A percentile compares a stretch with the other conserved stretches of the same genome.
These are phyloP conservation scores for Boletellus sp. DNA, from an alignment of 768 basidiomycete genomes.

Conservation along the genomic window DNA sequence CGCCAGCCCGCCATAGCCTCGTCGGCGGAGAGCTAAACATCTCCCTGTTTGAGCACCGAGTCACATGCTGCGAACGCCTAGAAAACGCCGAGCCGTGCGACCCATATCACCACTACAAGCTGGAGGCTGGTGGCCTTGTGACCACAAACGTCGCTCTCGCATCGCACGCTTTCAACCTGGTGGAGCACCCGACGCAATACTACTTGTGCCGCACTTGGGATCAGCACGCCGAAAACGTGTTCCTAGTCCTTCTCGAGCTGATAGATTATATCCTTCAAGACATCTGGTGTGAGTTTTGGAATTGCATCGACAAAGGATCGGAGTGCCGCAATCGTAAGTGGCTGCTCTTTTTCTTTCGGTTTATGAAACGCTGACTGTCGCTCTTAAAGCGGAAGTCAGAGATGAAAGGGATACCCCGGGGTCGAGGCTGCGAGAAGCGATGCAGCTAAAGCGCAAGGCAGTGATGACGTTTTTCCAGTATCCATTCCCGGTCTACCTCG, in stretches of 20 bases:
- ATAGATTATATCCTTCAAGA: conserved; percentile 13
- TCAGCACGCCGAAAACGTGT: conserved; percentile 10
- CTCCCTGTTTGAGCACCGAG: conserved; percentile 20
- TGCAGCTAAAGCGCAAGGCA: conserved; percentile 15
- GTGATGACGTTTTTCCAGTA: conserved; percentile 15
- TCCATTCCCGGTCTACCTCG: conserved; percentile 16
- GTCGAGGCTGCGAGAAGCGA: conserved; percentile 8
- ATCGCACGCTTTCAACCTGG: not conserved
- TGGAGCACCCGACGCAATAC: conserved; percentile 6
- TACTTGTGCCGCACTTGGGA: conserved; percentile 24
- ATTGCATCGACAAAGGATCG: not conserved
- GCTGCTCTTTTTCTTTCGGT: too few species aligned
- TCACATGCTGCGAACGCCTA: conserved; percentile 8
- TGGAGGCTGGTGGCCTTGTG: conserved; percentile 11
- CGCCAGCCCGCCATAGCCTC: conserved; percentile 18
- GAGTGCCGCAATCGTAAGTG: conserved; percentile 4
- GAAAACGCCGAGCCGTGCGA: not conserved
- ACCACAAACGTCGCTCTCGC: conserved; percentile 5
- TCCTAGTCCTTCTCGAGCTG: conserved; percentile 17
- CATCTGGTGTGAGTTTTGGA: not conserved
- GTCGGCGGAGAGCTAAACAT: conserved; percentile 24
- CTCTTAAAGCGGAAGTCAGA: not conserved
- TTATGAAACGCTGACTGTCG: not conserved
- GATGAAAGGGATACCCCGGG: conserved; percentile 3
- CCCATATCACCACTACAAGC: conserved; percentile 4